Conservation (phyloP, 768 basidiomycete species). For the Lentinula lateritia region DNA sequence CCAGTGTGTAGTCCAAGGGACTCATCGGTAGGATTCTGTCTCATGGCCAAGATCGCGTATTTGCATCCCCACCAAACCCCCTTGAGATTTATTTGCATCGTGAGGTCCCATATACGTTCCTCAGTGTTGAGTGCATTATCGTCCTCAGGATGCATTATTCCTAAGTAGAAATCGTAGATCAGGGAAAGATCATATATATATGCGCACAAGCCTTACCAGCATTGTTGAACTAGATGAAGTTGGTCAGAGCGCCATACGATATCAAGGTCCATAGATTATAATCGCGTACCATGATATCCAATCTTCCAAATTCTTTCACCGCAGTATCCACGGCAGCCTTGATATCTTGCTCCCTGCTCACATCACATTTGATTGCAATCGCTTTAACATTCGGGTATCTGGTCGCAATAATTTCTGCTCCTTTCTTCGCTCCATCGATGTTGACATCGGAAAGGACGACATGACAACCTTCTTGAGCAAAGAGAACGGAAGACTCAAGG, state of each 20-base stretch:
- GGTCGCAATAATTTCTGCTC: slow-evolving; percentile 53
- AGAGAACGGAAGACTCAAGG: slow-evolving; percentile 90
- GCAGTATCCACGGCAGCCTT: slow-evolving; percentile 77
- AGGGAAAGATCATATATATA: not conserved
- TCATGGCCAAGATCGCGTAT: slow-evolving; percentile 96
- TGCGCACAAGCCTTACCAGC: slow-evolving; percentile 44
- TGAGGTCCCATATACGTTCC: slow-evolving; percentile 93
- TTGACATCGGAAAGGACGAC: slow-evolving; percentile 90
- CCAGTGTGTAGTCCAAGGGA: slow-evolving; percentile 74
- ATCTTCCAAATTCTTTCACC: slow-evolving; percentile 81
- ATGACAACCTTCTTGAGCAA: slow-evolving; percentile 92
- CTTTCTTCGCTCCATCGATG: slow-evolving; percentile 62
- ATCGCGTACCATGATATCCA: slow-evolving; percentile 86
- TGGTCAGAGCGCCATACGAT: not conserved
- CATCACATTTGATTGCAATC: slow-evolving; percentile 74
- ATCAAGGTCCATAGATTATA: not conserved
- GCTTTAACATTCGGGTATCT: slow-evolving; percentile 67
- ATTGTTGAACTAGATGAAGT: slow-evolving; percentile 75
- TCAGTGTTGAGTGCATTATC: slow-evolving; percentile 96
- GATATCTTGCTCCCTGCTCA: slow-evolving; percentile 82
- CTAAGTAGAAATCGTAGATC: slow-evolving; percentile 26
- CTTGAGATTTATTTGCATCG: slow-evolving; percentile 93
- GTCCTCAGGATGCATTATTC: slow-evolving; percentile 97
- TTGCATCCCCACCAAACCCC: slow-evolving; percentile 99
- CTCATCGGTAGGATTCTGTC: slow-evolving; percentile 80